Evolutionary conservation across 345 rosid species (phyloP).

Genomic region (Atalantia buxifolia): DNA sequence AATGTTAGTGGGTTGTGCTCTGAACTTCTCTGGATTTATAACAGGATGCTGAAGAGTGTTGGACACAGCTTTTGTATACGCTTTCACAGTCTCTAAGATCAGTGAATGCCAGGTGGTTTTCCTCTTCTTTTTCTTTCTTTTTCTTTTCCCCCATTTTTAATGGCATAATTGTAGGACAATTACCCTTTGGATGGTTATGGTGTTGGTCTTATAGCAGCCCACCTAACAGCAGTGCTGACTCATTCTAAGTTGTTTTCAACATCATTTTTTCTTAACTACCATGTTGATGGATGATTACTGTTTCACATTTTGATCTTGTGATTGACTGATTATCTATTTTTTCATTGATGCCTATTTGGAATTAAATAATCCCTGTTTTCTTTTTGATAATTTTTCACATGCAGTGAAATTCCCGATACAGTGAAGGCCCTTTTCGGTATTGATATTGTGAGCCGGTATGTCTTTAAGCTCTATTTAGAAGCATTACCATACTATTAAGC

Average conservation of each 20-base stretch:
- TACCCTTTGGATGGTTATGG: background rate
- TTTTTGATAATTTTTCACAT: background rate
- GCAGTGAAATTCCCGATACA: constrained; percentile 69
- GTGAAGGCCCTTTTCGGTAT: constrained; percentile 81
- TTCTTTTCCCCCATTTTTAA: background rate
- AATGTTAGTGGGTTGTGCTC: constrained; percentile 8
- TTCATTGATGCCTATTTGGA: background rate
- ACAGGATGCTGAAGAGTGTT: constrained; percentile 99
- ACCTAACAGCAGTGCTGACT: background rate
- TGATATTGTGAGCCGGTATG: constrained; percentile 83
- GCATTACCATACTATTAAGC: background rate
- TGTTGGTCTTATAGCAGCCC: background rate
- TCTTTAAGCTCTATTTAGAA: background rate
- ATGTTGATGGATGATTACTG: background rate
- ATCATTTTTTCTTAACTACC: background rate
- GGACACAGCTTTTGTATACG: constrained; percentile 91
- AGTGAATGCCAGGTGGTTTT: constrained; percentile 47
- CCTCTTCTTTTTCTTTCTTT: background rate
- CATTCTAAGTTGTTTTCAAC: background rate
- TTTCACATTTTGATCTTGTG: background rate
- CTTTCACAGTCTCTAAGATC: constrained; percentile 86
- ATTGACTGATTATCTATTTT: background rate
- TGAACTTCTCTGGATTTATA: constrained; percentile 12
- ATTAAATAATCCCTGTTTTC: background rate
- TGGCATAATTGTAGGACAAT: background rate